Base-by-base conservation (phyloP, 1,139 yeast species). In the Candida frijolesensis region DNA sequence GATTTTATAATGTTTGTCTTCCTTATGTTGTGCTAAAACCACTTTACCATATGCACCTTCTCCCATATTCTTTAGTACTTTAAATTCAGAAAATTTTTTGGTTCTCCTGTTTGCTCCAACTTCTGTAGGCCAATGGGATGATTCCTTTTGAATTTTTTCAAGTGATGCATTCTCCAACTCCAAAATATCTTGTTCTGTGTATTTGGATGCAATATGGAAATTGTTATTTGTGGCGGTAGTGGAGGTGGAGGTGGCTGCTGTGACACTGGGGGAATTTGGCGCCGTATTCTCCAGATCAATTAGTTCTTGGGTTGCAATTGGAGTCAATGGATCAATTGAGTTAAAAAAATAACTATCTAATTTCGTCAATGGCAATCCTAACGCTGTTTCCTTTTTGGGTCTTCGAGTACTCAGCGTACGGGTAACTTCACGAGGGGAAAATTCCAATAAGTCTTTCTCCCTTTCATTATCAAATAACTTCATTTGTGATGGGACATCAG, bases 11-110 rank as follows among this genome's bases (percentile, higher is more conserved):
- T 70, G 68, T 0, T 82, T 79, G 55, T 85, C 91, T 22, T 78
- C 75, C 44, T 79, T 81, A 61, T 87, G 89, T 62, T 80, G 81
- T 9, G 91, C 96, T 34, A 91, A 74, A 18, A 87, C 85, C 19
- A 94, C 99, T 62, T 89, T 89, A 14, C 98, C 98, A 62, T 92
- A 94, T 0, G 98, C 97, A 42, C 99, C 99, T 65, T 89, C 96
- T 0, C 99, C 99, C 84, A 94, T 82, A 55, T 85, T 83, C 63
- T 88, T 87, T 43, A 89, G 51, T 1, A 89, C 80, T 3, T 72
- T 70, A 61, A 89, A 94, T 63, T 91, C 96, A 0, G 78, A 65
- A 56, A 89, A 80, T 55, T 83, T 82, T 64, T 89, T 89, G 32
- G 80, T 80, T 55, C 91, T 73, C 62, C 89, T 76, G 50, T 73